These are phyloP conservation scores for Isoetes engelmannii DNA, from an alignment of 83 land plant genomes.

Conservation along the genomic window DNA sequence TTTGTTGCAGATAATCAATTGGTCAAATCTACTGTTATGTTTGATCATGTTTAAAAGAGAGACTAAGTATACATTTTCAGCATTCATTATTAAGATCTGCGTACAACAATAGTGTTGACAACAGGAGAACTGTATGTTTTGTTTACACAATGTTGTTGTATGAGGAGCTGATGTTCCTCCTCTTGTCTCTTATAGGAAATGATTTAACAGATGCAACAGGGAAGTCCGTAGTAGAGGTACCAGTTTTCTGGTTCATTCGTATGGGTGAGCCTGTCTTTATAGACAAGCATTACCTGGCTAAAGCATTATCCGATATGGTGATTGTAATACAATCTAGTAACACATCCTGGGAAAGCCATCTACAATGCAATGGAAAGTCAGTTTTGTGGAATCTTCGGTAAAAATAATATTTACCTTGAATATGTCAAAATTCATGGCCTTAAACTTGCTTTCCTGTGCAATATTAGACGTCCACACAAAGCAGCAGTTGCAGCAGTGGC, in stretches of 20 bases:
- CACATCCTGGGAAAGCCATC: conserved; percentile 82
- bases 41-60: not conserved
- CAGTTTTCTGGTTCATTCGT: conserved; percentile 92
- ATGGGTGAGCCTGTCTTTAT: conserved; percentile 63
- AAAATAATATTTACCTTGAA: not conserved
- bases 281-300: conserved; percentile 92
- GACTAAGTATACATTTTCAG: not conserved
- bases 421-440: not conserved
- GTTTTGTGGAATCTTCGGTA: conserved; percentile 85
- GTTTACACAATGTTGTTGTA: not conserved
- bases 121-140: not conserved
- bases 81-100: not conserved
- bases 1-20: too few relatives aligned
- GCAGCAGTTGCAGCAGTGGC: conserved; percentile 85
- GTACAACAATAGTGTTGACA: not conserved
- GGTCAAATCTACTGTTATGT: not conserved
- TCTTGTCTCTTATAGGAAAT: not conserved
- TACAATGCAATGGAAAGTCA: conserved; percentile 86
- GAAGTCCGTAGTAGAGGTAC: conserved; percentile 74
- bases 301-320: conserved; percentile 91
- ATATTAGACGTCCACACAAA: conserved; percentile 70
- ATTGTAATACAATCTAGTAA: conserved; percentile 79
- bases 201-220: conserved; percentile 31
- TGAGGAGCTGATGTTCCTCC: not conserved
- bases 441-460: not conserved